phyloP scores from a whole-genome alignment of 805 yeast species.

The Scheffersomyces stipitis region DNA sequence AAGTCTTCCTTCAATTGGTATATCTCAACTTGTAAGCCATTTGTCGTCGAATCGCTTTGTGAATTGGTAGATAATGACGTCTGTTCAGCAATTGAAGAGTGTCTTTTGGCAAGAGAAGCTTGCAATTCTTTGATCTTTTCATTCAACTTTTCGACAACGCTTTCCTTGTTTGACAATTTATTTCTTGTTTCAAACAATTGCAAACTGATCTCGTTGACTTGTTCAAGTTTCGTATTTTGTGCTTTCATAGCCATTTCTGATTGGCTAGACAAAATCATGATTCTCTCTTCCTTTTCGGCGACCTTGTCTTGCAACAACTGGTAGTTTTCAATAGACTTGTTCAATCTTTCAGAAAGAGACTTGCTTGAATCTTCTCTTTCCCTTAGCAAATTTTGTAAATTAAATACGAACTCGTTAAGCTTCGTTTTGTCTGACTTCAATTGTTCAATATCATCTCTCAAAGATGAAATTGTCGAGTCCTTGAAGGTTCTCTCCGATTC shows the following conservation, averaged over 20 bases:
- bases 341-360: slow-evolving; percentile 50
- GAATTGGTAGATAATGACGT: background rate
- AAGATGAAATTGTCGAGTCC: slow-evolving; percentile 47
- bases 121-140: slow-evolving; percentile 26
- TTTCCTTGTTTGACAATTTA: slow-evolving; percentile 41
- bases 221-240: slow-evolving; percentile 52
- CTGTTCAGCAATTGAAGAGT: background rate
- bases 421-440: slow-evolving; percentile 59
- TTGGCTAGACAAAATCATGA: slow-evolving; percentile 54
- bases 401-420: slow-evolving; percentile 55
- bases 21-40: slow-evolving; percentile 29
- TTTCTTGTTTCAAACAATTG: slow-evolving; percentile 45
- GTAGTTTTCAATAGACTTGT: slow-evolving; percentile 49
- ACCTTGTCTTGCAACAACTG: slow-evolving; percentile 46
- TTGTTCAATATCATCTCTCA: slow-evolving; percentile 52
- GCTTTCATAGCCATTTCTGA: slow-evolving; percentile 54
- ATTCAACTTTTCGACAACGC: slow-evolving; percentile 38
- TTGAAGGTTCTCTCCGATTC: slow-evolving; percentile 56
- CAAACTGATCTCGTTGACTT: slow-evolving; percentile 53
- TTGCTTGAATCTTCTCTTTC: slow-evolving; percentile 58
- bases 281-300: slow-evolving; percentile 53
- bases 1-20: slow-evolving; percentile 54
- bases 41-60: slow-evolving; percentile 7
- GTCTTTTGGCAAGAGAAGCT: slow-evolving; percentile 3
- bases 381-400: slow-evolving; percentile 57